Evolutionary conservation across 208 protist genomes (phyloP), one percentile per base, ranked within the genome.

Genomic region (Naegleria lovaniensis): DNA sequence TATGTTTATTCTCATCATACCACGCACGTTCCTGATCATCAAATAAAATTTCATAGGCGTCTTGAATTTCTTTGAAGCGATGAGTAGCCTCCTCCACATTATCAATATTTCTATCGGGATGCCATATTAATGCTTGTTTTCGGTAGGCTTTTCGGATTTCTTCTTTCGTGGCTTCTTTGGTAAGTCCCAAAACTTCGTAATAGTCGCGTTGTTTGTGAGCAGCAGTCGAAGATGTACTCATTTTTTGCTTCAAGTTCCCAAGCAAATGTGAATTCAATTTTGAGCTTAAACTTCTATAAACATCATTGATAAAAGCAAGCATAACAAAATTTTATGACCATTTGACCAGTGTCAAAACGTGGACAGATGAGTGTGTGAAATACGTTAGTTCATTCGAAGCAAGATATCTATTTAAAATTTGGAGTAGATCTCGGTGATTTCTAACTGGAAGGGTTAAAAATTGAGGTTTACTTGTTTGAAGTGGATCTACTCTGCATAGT

Each of bases 101-200:
- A 39, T 88, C n/a, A 22, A 48, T 29, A 89, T 98, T 97, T 83
- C 95, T 94, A 92, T 98, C 96, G 3, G 96, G 96, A 93, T 98
- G 96, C 90, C 94, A 97, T 92, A 96, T 92, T 0, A 98, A 93
- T 5, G 95, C 96, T 15, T 96, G 93, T 90, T 96, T 97, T 91
- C 96, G 96, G 91, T 98, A 98, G 1, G 96, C 95, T 36, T 91
- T 93, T 91, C 97, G 97, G 92, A 98, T 97, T 90, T 97, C 96
- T 55, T 97, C 95, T 83, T 91, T 93, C 7, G 94, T 96, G 25
- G 96, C 95, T 83, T 95, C 93, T 7, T 94, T 91, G 52, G 91
- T 93, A 22, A 97, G 95, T 38, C 96, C 95, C 22, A 98, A 93
- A 3, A 95, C 88, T 5, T 90, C 93, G 91, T 98, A 98, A 92